Evolutionary conservation across 2,329 filamentous ascomycete species (phyloP), one percentile per base, ranked within the genome.

Genomic region (Clonostachys solani): DNA sequence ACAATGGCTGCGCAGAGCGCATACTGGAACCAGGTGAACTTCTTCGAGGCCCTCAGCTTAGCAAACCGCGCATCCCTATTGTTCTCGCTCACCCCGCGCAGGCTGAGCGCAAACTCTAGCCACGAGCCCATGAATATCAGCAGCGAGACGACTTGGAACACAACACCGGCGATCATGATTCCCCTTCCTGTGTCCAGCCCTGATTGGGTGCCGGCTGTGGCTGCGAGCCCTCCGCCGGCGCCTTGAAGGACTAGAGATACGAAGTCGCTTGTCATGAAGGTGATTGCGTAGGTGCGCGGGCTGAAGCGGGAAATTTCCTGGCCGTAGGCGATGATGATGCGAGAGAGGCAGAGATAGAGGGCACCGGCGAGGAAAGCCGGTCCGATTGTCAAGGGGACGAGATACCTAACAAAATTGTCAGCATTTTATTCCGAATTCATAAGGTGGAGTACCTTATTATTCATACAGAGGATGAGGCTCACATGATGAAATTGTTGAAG

Each of bases 341-440:
- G 63, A 13, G 69, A 60, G 35, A 86, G 65, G 49, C 76, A 81
- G 44, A 86, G 66, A 57, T 86, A 87, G 47, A 86, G 77, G 3
- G 73, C 78, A 1, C 79, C 83, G 4, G 78, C 74, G 54, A 85
- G 67, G 61, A 85, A 85, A 1, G 81, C 81, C 0, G 83, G 83
- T 1, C 68, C 82, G 47, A 86, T 73, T 2, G 82, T 86, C 40
- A 87, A 66, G 47, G 73, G 77, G 53, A 57, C 77, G 18, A 60
- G 54, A n/a, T 60, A 58, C n/a, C n/a, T n/a, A n/a, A n/a, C n/a
- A n/a, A n/a, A n/a, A n/a, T n/a, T n/a, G n/a, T n/a, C n/a, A n/a
- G n/a, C n/a, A n/a, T n/a, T n/a, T n/a, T n/a, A n/a, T n/a, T n/a
- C n/a, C n/a, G n/a, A n/a, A n/a, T n/a, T n/a, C 17, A n/a, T n/a